Conservation (phyloP, 176 grass and related monocot genomes). For the Coix lacrymajobi region DNA sequence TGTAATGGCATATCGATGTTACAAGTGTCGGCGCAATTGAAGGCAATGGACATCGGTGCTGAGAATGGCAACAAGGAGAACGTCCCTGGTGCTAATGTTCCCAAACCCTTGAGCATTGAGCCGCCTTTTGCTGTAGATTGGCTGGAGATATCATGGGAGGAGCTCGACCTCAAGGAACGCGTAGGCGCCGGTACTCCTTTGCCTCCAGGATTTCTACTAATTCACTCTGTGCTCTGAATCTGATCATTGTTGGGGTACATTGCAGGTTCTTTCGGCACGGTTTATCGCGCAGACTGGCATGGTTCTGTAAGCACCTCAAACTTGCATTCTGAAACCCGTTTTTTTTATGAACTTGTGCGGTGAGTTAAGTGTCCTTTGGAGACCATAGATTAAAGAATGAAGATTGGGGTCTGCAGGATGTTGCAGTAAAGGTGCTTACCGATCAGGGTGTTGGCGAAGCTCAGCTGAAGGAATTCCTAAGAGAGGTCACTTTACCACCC, state of each 20-base stretch:
- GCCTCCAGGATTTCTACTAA: neutral
- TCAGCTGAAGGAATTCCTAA: constrained; percentile 80
- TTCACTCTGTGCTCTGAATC: neutral
- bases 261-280: constrained; percentile 88
- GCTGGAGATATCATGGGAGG: constrained; percentile 96
- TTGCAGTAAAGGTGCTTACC: constrained; percentile 88
- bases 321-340: neutral
- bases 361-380: neutral
- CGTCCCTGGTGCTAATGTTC: neutral
- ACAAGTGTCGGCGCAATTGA: constrained; percentile 30
- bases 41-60: constrained; percentile 13
- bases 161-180: constrained; percentile 85
- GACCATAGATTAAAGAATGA: constrained; percentile 19
- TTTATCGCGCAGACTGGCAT: constrained; percentile 91
- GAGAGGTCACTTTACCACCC: constrained; percentile 51
- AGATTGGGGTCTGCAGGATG: constrained; percentile 53
- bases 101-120: constrained; percentile 48
- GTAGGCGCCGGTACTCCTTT: constrained; percentile 75
- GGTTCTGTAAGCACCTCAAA: constrained; percentile 67
- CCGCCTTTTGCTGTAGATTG: constrained; percentile 60
- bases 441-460: constrained; percentile 67
- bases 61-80: constrained; percentile 23
- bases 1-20: constrained; percentile 17
- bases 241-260: neutral
- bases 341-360: neutral